A percentile compares a stretch with the other conserved stretches of the same genome.
phyloP scores from a whole-genome alignment of 1,139 yeast species.

The Eremothecium gossypii region DNA sequence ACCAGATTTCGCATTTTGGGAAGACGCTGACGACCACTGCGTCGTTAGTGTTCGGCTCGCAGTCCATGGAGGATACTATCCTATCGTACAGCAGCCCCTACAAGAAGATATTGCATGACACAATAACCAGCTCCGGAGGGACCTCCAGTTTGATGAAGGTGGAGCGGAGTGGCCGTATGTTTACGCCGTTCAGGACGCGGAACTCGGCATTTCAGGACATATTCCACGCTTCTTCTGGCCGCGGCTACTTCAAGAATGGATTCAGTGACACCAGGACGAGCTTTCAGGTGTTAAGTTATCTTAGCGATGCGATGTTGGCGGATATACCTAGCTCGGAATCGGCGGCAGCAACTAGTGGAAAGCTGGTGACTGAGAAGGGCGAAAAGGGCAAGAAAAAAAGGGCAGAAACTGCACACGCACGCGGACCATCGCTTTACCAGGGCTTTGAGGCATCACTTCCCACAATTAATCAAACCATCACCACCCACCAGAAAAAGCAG shows the following conservation, averaged over 20 bases:
- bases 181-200: constrained; percentile 2
- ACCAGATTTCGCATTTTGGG: constrained; percentile 15
- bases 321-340: constrained; percentile 37
- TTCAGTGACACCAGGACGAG: constrained; percentile 32
- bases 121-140: constrained; percentile 26
- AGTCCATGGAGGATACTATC: constrained; percentile 28
- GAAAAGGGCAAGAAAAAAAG: constrained; percentile 8
- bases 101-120: constrained; percentile 39
- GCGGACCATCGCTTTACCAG: constrained; percentile 43
- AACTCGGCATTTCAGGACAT: constrained; percentile 19
- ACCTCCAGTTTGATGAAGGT: constrained; percentile 26
- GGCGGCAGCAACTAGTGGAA: constrained; percentile 7
- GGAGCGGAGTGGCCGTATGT: constrained; percentile 22
- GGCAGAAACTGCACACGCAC: constrained; percentile 8
- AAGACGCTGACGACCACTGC: constrained; percentile 19
- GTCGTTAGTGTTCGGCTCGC: constrained; percentile 18
- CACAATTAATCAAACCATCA: constrained; percentile 34
- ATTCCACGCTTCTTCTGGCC: constrained; percentile 18
- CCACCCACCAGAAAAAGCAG: constrained; percentile 14
- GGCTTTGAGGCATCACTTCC: constrained; percentile 56
- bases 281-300: constrained; percentile 37
- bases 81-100: constrained; percentile 36
- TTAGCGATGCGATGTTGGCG: constrained; percentile 48
- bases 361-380: constrained; percentile 15
- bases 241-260: constrained; percentile 28